These are phyloP conservation scores for Pyronema domesticum DNA, from an alignment of 495 filamentous ascomycete species.

Conservation along the genomic window DNA sequence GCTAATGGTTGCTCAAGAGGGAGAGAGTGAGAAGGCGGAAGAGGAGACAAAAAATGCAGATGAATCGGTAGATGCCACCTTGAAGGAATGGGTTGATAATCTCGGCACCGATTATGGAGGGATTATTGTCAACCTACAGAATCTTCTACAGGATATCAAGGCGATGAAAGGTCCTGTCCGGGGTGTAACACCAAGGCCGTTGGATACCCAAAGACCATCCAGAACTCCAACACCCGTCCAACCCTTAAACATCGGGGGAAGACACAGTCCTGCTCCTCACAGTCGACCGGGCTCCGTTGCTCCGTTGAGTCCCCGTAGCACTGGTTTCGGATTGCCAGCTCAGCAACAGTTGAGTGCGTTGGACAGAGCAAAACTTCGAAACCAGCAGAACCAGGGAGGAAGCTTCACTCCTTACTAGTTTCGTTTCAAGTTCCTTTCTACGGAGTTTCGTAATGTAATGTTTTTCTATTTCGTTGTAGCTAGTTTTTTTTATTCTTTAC, in stretches of 20 bases:
- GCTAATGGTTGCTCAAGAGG: conserved; percentile 20
- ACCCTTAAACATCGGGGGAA: neutral
- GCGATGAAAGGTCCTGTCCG: neutral
- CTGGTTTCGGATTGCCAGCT: neutral
- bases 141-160: conserved; percentile 9
- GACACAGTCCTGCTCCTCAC: neutral
- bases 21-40: conserved; percentile 8
- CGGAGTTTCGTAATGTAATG: too few relatives aligned
- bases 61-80: conserved; percentile 19
- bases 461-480: too few relatives aligned
- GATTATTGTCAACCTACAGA: conserved; percentile 7
- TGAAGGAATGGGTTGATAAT: conserved; percentile 18
- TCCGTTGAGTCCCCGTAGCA: neutral
- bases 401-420: neutral
- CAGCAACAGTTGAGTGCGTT: neutral
- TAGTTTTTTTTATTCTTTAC: too few relatives aligned
- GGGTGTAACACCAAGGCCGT: neutral
- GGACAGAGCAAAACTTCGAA: conserved; percentile 1
- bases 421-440: neutral
- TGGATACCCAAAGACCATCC: neutral
- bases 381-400: neutral
- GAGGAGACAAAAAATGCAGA: conserved; percentile 16
- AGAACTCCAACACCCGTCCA: neutral
- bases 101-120: conserved; percentile 16
- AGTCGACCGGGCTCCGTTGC: neutral